These are phyloP conservation scores for Neurospora sp. DNA, from an alignment of 2,329 filamentous ascomycete species.

Conservation along the genomic window DNA sequence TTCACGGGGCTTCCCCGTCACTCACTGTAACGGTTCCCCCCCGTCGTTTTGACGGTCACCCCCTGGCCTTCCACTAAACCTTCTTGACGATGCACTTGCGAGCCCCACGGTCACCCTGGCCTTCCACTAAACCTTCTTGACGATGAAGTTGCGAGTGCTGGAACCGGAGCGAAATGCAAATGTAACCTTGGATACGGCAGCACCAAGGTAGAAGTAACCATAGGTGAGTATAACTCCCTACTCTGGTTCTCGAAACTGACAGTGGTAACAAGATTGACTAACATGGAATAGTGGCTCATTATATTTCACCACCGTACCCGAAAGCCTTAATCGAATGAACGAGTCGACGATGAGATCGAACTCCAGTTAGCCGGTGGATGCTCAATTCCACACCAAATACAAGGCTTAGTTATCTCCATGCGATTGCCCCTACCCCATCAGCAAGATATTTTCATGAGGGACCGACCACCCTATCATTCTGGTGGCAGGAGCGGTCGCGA, in stretches of 20 bases:
- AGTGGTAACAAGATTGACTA: neutral
- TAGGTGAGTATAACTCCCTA: neutral
- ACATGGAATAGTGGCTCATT: neutral
- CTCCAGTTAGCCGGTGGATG: neutral
- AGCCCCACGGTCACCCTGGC: neutral
- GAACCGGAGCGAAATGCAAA: neutral
- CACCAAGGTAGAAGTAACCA: neutral
- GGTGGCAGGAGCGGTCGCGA: neutral
- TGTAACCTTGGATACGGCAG: neutral
- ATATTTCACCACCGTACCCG: neutral
- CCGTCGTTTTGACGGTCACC: neutral
- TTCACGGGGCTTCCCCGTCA: neutral
- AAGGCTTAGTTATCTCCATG: neutral
- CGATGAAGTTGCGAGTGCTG: neutral
- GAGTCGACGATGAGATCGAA: neutral
- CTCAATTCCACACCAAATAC: neutral
- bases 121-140: neutral
- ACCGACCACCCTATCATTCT: conserved; percentile 2
- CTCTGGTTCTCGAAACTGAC: neutral
- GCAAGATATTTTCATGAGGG: neutral
- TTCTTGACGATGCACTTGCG: neutral
- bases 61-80: neutral
- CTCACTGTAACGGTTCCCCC: neutral
- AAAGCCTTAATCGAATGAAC: neutral
- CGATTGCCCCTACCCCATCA: neutral